A percentile compares a stretch with the other conserved stretches of the same genome.
Evolutionary conservation across 176 grass and related monocot species (phyloP).

Genomic region (Guadua angustifolia): DNA sequence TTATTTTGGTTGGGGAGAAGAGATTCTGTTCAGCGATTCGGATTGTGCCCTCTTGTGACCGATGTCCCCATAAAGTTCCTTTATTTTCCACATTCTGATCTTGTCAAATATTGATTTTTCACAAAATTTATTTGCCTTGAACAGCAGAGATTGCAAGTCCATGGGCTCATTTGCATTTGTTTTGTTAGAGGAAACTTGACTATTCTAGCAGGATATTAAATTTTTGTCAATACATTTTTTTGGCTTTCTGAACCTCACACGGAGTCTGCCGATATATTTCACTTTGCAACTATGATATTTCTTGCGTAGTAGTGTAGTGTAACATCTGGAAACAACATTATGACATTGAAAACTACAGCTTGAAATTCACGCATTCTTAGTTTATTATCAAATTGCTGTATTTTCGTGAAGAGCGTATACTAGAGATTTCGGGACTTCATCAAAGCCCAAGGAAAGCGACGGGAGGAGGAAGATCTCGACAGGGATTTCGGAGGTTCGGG

Average conservation of each 20-base stretch:
- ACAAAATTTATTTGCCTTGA: background rate
- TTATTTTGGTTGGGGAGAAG: background rate
- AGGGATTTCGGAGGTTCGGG: no score
- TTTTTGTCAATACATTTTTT: background rate
- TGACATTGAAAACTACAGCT: conserved; percentile 2
- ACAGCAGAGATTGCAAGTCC: background rate
- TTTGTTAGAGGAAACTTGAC: background rate
- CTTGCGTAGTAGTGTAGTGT: background rate
- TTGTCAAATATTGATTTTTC: background rate
- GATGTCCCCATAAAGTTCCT: background rate
- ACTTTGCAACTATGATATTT: background rate
- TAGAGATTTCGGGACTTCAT: no score
- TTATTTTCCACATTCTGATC: background rate
- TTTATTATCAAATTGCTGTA: background rate
- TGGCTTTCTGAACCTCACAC: background rate
- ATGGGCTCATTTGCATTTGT: background rate
- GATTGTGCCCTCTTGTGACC: background rate
- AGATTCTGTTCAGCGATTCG: background rate
- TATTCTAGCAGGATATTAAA: background rate
- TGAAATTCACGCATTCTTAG: background rate
- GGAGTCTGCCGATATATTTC: background rate
- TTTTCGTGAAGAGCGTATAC: background rate
- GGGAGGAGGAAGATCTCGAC: no score
- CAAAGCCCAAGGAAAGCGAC: no score
- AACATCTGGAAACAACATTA: background rate